A percentile compares a stretch with the other conserved stretches of the same genome.
Conservation (phyloP, 495 filamentous ascomycete genomes). For the Daldinia childiae region DNA sequence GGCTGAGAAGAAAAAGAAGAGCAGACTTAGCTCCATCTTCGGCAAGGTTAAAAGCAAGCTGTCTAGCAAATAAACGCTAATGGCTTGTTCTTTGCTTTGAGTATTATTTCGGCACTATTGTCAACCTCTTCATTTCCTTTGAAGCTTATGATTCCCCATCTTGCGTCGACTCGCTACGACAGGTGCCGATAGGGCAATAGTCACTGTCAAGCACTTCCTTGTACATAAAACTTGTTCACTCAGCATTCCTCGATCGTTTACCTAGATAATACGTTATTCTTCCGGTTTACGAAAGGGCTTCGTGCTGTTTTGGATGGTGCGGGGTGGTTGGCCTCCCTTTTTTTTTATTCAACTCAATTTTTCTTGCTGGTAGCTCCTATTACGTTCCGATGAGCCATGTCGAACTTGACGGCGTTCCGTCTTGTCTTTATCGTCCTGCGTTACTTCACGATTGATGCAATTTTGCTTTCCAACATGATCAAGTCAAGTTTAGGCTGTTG, state of each 20-base stretch:
- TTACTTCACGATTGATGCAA: slow-evolving; percentile 14
- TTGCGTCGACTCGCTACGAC: slow-evolving; percentile 43
- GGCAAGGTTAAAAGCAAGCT: slow-evolving; percentile 68
- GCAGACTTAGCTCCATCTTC: slow-evolving; percentile 66
- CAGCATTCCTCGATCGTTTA: slow-evolving; percentile 16
- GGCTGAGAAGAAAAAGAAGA: slow-evolving; percentile 65
- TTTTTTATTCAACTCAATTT: slow-evolving; percentile 2
- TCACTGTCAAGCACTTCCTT: slow-evolving; percentile 27
- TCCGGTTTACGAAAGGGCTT: not conserved
- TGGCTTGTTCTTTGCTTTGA: slow-evolving; percentile 25
- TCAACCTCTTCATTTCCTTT: slow-evolving; percentile 41
- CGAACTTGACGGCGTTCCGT: slow-evolving; percentile 6
- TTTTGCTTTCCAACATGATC: slow-evolving; percentile 17
- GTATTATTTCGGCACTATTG: slow-evolving; percentile 32
- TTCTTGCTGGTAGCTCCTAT: slow-evolving; percentile 14
- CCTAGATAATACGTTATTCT: slow-evolving; percentile 14
- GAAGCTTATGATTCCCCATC: slow-evolving; percentile 54
- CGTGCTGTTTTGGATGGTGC: slow-evolving; percentile 22
- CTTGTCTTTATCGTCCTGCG: slow-evolving; percentile 5
- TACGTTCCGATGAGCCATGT: slow-evolving; percentile 20
- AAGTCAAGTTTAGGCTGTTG: slow-evolving; percentile 10
- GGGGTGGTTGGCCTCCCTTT: slow-evolving; percentile 15
- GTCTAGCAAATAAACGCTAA: slow-evolving; percentile 38
- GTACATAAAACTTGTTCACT: slow-evolving; percentile 41
- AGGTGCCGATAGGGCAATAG: slow-evolving; percentile 40